phyloP scores from a whole-genome alignment of 805 yeast genomes.

The Saccharomycopsis synnaedendra region DNA sequence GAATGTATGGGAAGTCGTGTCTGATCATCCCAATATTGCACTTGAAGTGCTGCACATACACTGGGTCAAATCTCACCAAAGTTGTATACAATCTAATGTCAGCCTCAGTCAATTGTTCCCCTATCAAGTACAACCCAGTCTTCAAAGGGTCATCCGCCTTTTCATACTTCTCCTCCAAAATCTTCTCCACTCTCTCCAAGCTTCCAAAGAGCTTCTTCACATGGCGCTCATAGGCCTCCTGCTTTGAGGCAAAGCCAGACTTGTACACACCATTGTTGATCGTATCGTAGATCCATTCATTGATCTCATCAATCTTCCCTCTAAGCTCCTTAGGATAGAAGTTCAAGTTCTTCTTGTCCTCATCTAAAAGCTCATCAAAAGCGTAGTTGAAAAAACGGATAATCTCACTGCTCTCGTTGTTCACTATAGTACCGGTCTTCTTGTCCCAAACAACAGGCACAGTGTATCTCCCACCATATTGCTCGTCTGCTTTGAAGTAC shows the following conservation, averaged over 20 bases:
- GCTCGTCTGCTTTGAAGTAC: constrained; percentile 64
- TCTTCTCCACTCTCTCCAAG: constrained; percentile 57
- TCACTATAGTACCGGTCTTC: constrained; percentile 72
- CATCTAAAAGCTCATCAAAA: constrained; percentile 40
- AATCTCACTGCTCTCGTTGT: constrained; percentile 84
- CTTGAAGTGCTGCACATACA: constrained; percentile 91
- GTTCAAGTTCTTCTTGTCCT: constrained; percentile 38
- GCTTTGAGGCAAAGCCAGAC: constrained; percentile 78
- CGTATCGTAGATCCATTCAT: constrained; percentile 71
- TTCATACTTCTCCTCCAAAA: constrained; percentile 36
- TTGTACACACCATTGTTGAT: constrained; percentile 93
- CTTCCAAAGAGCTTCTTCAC: constrained; percentile 51
- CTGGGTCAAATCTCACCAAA: constrained; percentile 83
- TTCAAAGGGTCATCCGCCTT: constrained; percentile 17
- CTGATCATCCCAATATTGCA: constrained; percentile 80
- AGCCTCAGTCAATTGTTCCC: constrained; percentile 72
- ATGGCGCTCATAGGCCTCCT: constrained; percentile 68
- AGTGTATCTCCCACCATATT: constrained; percentile 74
- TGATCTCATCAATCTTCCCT: constrained; percentile 59
- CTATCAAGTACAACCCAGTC: constrained; percentile 36
- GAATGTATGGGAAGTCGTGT: constrained; percentile 62
- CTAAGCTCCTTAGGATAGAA: constrained; percentile 49
- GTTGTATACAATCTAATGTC: constrained; percentile 84
- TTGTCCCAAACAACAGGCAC: constrained; percentile 94
- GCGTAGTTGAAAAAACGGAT: constrained; percentile 73